Base-by-base conservation (phyloP, 768 basidiomycete genomes). In the Tricholoma saponaceum region DNA sequence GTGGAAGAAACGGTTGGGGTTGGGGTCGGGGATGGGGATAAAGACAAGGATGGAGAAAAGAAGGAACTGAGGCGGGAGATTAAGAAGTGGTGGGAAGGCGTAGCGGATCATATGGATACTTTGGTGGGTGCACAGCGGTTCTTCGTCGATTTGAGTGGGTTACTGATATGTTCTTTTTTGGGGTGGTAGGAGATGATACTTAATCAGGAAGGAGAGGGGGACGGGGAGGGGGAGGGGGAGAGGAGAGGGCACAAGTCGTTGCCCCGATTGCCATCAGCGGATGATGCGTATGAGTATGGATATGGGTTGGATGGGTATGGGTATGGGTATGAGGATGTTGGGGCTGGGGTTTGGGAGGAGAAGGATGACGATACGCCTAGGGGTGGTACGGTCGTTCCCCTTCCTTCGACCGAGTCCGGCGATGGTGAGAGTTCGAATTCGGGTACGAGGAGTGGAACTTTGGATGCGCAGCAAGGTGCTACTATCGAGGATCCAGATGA, bases 41-140 rank as follows among this genome's bases (percentile, higher is more conserved):
- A 49, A 43, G 30, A 44, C 54, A 12, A 49, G 35, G 39, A 51
- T 43, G 28, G 74, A 20, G 80, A 80, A 58, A 84, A 79, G 67
- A 75, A 75, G 37, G 61, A 69, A 3, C 67, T 89, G n/a, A 68
- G 84, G 57, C 69, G 74, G 55, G 84, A 90, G 66, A 88, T 90
- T 58, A 78, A 74, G 65, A 63, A 60, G 30, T 89, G 86, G 84
- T 90, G 87, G 87, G 81, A 84, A 62, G 78, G 79, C 16, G 69
- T 89, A 6, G 74, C 81, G 0, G 82, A 83, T 54, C 79, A 84
- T 65, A 72, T 90, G 59, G 83, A 86, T 61, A 74, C 76, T 59
- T 70, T 89, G 59, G 86, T 86, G 56, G 25, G 83, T 73, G 12
- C 20, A n/a, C 14, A 26, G 46, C 6, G 52, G 4, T 54, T 18